A percentile compares a stretch with the other conserved stretches of the same genome.
phyloP scores from a whole-genome alignment of 2,329 filamentous ascomycete genomes.

The Penicillium aurantiogriseum region DNA sequence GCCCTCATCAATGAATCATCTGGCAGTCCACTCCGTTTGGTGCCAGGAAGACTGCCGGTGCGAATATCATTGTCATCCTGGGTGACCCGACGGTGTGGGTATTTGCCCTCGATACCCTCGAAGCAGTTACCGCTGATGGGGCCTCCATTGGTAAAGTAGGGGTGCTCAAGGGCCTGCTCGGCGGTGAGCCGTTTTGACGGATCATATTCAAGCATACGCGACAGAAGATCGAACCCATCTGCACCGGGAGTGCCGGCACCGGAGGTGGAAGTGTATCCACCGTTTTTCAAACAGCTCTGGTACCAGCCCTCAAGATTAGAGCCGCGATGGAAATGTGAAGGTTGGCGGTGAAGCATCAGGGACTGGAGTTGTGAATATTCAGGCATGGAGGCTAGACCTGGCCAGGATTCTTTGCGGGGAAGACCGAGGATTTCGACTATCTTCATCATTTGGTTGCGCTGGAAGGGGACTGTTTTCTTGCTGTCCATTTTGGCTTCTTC shows the following conservation, averaged over 20 bases:
- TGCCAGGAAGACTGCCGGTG: conserved; percentile 84
- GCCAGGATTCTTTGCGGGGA: conserved; percentile 86
- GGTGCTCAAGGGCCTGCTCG: conserved; percentile 81
- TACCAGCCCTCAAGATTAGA: conserved; percentile 76
- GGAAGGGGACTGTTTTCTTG: conserved; percentile 96
- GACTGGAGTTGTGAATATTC: conserved; percentile 72
- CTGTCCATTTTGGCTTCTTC: conserved; percentile 99
- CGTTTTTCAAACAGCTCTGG: conserved; percentile 65
- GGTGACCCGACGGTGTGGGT: conserved; percentile 84
- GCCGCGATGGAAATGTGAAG: conserved; percentile 53
- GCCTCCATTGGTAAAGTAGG: conserved; percentile 74
- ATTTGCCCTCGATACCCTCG: conserved; percentile 81
- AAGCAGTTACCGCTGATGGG: conserved; percentile 82
- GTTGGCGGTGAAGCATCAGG: conserved; percentile 44
- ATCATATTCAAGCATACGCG: conserved; percentile 86
- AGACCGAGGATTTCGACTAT: conserved; percentile 95
- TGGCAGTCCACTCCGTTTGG: conserved; percentile 80
- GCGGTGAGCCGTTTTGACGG: conserved; percentile 85
- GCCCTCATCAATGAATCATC: conserved; percentile 71
- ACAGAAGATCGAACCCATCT: conserved; percentile 79
- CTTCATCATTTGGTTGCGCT: conserved; percentile 98
- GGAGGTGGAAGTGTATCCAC: conserved; percentile 50
- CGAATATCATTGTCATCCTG: conserved; percentile 95
- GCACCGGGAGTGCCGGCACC: conserved; percentile 60
- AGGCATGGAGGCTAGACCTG: conserved; percentile 77